Percentiles rank a stretch among this genome's conserved stretches.
phyloP scores from a whole-genome alignment of 176 grass and related monocot species.

The Triticum monococcum region DNA sequence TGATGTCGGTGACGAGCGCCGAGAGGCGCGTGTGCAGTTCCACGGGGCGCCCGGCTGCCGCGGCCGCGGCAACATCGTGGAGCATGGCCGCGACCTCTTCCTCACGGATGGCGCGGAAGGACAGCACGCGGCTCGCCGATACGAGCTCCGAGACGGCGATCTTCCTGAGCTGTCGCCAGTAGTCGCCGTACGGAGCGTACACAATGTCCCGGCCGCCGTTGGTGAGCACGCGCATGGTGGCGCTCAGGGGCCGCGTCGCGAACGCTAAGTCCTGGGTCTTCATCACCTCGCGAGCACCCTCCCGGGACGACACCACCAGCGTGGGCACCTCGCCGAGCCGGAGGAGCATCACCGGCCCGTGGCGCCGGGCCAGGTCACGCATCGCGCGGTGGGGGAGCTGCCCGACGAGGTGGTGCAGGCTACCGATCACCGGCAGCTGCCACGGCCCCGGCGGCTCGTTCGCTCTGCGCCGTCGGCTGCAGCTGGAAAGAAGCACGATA shows the following conservation, averaged over 20 bases:
- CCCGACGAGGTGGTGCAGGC: no score
- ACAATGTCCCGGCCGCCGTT: constrained; percentile 40
- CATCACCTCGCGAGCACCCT: no score
- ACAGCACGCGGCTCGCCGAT: neutral
- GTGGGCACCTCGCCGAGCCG: no score
- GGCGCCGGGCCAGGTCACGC: no score
- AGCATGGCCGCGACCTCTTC: constrained; percentile 32
- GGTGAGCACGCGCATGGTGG: constrained; percentile 27
- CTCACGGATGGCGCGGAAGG: constrained; percentile 31
- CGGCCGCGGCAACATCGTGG: neutral
- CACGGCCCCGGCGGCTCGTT: no score
- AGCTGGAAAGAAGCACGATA: no score
- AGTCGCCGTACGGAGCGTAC: constrained; percentile 49
- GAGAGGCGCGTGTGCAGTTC: constrained; percentile 44
- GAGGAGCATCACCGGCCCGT: no score
- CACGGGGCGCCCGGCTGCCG: neutral
- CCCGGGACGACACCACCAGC: no score
- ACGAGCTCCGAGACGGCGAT: constrained; percentile 50
- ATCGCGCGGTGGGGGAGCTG: no score
- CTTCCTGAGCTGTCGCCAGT: constrained; percentile 10
- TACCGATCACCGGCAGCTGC: no score
- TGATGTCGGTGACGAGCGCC: constrained; percentile 14
- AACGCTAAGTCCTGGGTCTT: no score
- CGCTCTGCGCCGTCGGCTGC: no score
- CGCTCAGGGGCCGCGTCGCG: constrained; percentile 34